A percentile compares a stretch with the other conserved stretches of the same genome.
Evolutionary conservation across 305 asterid species (phyloP).

Genomic region (Fraxinus paxiana): DNA sequence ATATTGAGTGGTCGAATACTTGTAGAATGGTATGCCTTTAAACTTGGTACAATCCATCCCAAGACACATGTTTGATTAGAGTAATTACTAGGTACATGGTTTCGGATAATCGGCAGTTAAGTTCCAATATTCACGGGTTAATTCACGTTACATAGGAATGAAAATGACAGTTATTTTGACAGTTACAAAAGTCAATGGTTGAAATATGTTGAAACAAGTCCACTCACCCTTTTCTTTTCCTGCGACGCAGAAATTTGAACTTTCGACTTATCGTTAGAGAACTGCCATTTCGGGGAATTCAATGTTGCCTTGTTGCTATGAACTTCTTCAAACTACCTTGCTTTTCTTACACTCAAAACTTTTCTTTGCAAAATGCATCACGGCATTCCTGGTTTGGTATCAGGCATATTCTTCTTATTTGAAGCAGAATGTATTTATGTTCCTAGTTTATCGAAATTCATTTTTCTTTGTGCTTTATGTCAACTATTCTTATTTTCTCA

Average conservation of each 20-base stretch:
- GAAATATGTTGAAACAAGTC: conserved; percentile 33
- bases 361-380: conserved; percentile 22
- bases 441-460: background rate
- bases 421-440: background rate
- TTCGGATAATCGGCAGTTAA: conserved; percentile 33
- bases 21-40: background rate
- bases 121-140: conserved; percentile 27
- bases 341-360: conserved; percentile 38
- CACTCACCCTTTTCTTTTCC: conserved; percentile 17
- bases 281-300: conserved; percentile 15
- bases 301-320: conserved; percentile 23
- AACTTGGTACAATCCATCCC: background rate
- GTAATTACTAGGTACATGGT: conserved; percentile 31
- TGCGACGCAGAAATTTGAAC: background rate
- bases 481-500: background rate
- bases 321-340: conserved; percentile 34
- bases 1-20: background rate
- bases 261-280: conserved; percentile 7
- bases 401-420: background rate
- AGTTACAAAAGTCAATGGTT: conserved; percentile 39
- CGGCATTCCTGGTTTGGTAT: background rate
- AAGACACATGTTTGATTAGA: background rate
- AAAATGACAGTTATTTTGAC: conserved; percentile 24
- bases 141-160: background rate
- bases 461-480: background rate